Conservation (phyloP, 2,329 filamentous ascomycete species). For the Fusarium lyarnte region DNA sequence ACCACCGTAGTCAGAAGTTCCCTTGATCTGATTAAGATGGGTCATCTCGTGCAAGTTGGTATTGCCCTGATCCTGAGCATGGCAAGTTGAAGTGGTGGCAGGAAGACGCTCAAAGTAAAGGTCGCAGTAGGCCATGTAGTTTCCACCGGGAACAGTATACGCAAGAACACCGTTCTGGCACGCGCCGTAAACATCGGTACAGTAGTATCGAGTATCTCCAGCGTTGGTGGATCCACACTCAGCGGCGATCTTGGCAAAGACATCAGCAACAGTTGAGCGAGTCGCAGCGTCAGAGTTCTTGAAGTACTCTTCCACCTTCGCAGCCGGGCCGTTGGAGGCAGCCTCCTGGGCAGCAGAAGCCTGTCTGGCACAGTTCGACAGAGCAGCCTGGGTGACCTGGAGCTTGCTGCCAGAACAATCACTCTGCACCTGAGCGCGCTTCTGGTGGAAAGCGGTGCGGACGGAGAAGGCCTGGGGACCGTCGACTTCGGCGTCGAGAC, state of each 20-base stretch:
- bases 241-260: slow-evolving; percentile 60
- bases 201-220: slow-evolving; percentile 65
- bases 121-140: slow-evolving; percentile 70
- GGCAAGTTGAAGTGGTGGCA: slow-evolving; percentile 61
- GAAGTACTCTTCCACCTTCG: slow-evolving; percentile 70
- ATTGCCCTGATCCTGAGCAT: slow-evolving; percentile 72
- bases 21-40: slow-evolving; percentile 66
- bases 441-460: slow-evolving; percentile 57
- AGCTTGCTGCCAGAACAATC: slow-evolving; percentile 63
- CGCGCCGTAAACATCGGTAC: slow-evolving; percentile 64
- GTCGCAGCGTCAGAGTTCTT: slow-evolving; percentile 61
- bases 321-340: slow-evolving; percentile 58
- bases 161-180: slow-evolving; percentile 65
- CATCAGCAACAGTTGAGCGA: slow-evolving; percentile 60
- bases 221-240: slow-evolving; percentile 63
- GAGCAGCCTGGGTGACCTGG: slow-evolving; percentile 58
- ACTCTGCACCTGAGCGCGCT: slow-evolving; percentile 62
- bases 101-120: slow-evolving; percentile 67
- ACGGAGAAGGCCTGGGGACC: slow-evolving; percentile 62
- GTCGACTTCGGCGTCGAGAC: slow-evolving; percentile 65
- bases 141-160: slow-evolving; percentile 65
- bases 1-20: slow-evolving; percentile 67
- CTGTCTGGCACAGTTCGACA: slow-evolving; percentile 63
- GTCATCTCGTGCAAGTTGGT: slow-evolving; percentile 74
- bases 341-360: slow-evolving; percentile 63